Percentiles rank a stretch among this genome's conserved stretches.
These are phyloP conservation scores for Metschnikowia colocasiae DNA, from an alignment of 805 yeast species.

Conservation along the genomic window DNA sequence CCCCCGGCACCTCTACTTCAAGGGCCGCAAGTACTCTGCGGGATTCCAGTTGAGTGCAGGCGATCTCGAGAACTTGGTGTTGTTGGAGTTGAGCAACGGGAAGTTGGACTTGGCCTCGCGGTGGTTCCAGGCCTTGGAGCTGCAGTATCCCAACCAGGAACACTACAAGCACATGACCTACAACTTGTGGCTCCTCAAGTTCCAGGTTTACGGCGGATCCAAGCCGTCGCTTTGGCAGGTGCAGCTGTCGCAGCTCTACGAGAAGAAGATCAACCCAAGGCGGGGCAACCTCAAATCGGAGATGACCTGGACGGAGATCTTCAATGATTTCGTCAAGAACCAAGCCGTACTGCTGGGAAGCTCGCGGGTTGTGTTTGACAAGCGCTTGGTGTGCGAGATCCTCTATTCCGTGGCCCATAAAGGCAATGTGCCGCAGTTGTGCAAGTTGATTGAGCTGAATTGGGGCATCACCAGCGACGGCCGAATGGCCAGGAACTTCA, in stretches of 20 bases:
- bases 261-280: constrained; percentile 19
- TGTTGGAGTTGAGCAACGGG: constrained; percentile 32
- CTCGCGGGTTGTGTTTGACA: constrained; percentile 15
- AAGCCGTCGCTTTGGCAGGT: constrained; percentile 31
- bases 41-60: constrained; percentile 2
- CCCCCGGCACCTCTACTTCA: constrained; percentile 9
- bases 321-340: constrained; percentile 22
- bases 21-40: background rate
- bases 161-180: constrained; percentile 24
- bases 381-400: constrained; percentile 24
- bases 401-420: constrained; percentile 34
- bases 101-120: constrained; percentile 38
- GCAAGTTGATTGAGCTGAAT: constrained; percentile 23
- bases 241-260: constrained; percentile 19
- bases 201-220: constrained; percentile 33
- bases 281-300: constrained; percentile 20
- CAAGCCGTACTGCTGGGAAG: constrained; percentile 11
- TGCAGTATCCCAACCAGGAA: constrained; percentile 16
- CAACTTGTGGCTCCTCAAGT: constrained; percentile 33
- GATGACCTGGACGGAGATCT: constrained; percentile 21
- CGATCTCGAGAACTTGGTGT: constrained; percentile 39
- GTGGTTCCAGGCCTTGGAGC: constrained; percentile 37
- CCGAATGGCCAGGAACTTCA: constrained; percentile 9
- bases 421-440: constrained; percentile 20
- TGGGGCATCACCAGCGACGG: constrained; percentile 34